Evolutionary conservation across 306 rosid genomes (phyloP), one percentile per base, ranked within the genome.

Genomic region (Luffa acutangula): DNA sequence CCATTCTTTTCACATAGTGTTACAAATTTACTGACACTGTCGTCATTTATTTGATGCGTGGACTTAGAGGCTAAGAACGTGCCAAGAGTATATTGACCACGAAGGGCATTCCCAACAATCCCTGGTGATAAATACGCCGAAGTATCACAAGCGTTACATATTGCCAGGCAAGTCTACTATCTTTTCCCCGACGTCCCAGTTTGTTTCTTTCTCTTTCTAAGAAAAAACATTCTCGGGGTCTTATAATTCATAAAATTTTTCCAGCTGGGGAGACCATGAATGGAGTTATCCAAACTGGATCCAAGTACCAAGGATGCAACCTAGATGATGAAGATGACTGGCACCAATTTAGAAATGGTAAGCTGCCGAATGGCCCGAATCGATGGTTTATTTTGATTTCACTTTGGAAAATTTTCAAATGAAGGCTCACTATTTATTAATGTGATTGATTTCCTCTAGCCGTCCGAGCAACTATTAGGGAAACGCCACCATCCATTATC

Each of bases 211-310:
- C 2, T 25, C 43, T 14, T 49, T 31, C 42, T 7, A 21, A 48
- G 42, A 9, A 70, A 25, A 72, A 45, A 45, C 2, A 45, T 25
- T 64, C 64, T 51, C 83, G 65, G 77, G 81, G 49, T 83, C 69
- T 80, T 51, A 34, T 59, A 46, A 39, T 85, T 80, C 81, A 21
- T 58, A 39, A 57, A 77, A 62, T 83, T 85, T 87, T 67, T 85
- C 84, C 92, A 96, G 99, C 79, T 83, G 94, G 98, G 82, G 99
- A 91, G 87, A 91, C 93, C 87, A 90, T 93, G 86, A 79, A 82
- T 8, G 93, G 94, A 42, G 85, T 87, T 60, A 87, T 79, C 82
- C 84, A 60, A 82, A 84, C 87, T 64, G 88, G 86, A 89, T 89
- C 97, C 7, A 89, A 85, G 81, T 86, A 91, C 74, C 70, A 64